Conservation (phyloP, 805 yeast genomes). For the Wickerhamiella sergipiensis region DNA sequence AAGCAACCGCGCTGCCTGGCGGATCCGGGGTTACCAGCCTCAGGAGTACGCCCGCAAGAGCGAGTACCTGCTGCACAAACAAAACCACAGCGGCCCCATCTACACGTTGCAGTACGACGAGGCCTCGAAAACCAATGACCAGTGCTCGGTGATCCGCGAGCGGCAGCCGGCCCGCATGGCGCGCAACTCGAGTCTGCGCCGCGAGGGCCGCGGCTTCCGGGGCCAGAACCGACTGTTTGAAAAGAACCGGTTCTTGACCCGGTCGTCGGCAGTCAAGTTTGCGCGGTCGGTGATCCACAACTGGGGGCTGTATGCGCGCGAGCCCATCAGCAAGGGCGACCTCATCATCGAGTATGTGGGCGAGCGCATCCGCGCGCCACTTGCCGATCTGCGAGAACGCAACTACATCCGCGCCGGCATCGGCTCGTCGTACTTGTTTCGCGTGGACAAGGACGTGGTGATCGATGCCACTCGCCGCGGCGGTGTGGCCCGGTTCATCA, state of each 20-base stretch:
- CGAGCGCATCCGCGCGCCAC: slow-evolving; percentile 82
- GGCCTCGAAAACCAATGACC: neutral
- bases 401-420: slow-evolving; percentile 80
- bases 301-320: slow-evolving; percentile 95
- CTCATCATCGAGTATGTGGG: slow-evolving; percentile 98
- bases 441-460: slow-evolving; percentile 87
- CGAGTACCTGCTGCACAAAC: neutral
- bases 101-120: neutral
- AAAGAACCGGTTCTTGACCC: neutral
- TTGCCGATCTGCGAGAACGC: slow-evolving; percentile 84
- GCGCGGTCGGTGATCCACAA: slow-evolving; percentile 95
- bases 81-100: neutral
- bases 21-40: neutral
- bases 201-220: neutral
- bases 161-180: neutral
- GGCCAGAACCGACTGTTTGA: slow-evolving; percentile 1
- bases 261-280: slow-evolving; percentile 79
- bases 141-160: neutral
- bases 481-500: slow-evolving; percentile 91
- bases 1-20: neutral
- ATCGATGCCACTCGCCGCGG: slow-evolving; percentile 97
- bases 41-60: neutral
- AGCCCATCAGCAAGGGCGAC: slow-evolving; percentile 89
- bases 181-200: slow-evolving; percentile 1
- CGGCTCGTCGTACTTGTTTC: slow-evolving; percentile 84